Percentiles rank a stretch among this genome's conserved stretches.
These are phyloP conservation scores for Sugiyamaella chiloensis DNA, from an alignment of 805 yeast genomes.

Conservation along the genomic window DNA sequence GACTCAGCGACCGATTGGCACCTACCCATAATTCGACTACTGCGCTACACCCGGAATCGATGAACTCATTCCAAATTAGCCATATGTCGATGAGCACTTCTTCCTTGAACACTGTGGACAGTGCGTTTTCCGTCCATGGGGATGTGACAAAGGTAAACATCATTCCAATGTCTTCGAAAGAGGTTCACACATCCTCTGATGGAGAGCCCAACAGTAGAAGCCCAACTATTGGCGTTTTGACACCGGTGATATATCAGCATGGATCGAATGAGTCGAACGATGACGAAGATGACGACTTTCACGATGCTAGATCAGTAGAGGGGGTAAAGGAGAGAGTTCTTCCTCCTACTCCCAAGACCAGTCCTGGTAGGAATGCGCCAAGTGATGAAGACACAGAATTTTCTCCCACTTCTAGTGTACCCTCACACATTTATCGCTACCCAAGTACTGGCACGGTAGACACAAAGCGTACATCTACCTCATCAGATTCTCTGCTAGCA, in stretches of 20 bases:
- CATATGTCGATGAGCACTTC: background rate
- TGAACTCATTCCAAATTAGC: too few species aligned
- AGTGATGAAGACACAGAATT: conserved; percentile 1
- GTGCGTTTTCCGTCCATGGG: conserved; percentile 1
- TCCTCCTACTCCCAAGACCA: conserved; percentile 1
- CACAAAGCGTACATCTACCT: background rate
- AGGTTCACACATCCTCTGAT: background rate
- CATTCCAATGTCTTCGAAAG: background rate
- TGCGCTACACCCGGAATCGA: too few species aligned
- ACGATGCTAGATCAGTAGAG: background rate
- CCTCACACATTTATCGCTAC: background rate
- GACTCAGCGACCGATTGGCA: background rate
- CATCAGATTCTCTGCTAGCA: background rate
- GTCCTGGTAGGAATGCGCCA: background rate
- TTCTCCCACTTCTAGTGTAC: background rate
- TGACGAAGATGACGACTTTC: conserved; percentile 1
- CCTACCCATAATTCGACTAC: too few species aligned
- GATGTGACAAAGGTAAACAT: background rate
- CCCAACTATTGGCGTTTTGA: background rate
- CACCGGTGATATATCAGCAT: background rate
- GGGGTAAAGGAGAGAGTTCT: background rate
- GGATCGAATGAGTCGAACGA: background rate
- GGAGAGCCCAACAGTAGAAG: background rate
- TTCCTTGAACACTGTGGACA: background rate
- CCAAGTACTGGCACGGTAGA: background rate